Evolutionary conservation across 2,329 filamentous ascomycete species (phyloP), one percentile per base, ranked within the genome.

Genomic region (Aspergillus sclerotialis): DNA sequence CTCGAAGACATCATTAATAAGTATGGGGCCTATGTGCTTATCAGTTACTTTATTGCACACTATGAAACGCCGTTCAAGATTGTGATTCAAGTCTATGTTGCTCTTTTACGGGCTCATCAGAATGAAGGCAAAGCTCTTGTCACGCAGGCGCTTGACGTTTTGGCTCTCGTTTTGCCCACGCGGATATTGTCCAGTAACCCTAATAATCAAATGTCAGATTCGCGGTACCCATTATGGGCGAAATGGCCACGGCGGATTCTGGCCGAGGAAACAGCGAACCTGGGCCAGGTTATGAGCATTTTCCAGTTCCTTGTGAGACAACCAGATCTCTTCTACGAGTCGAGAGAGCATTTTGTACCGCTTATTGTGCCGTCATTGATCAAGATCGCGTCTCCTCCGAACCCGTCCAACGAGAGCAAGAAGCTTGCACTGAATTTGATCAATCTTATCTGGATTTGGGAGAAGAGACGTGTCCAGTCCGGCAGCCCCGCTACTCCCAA

Each of bases 1-100:
- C 75, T 98, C n/a, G 93, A 99, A 54, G 92, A 99, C 60, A 85
- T 94, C 37, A 94, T 98, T 68, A 98, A 96, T 69, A 98, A 98
- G 61, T 92, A 96, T 58, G 92, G 90, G 1, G 89, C 92, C 3
- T 98, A 98, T 52, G 90, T 95, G 4, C 79, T 98, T 5, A 93
- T 98, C 41, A 88, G 86, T 3, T 98, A 95, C 62, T 98, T 98
- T 66, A 95, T 98, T 50, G 86, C 87, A 1, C 84, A 93, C 44
- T 98, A 94, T 55, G 93, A 98, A 50, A 96, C 92, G 0, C 93
- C 92, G 0, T 75, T 85, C 9, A 98, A 96, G 72, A 96, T 98
- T 36, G 88, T 92, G 3, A 84, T 84, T 13, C 90, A 96, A 58
- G 89, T 98, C 14, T 98, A 98, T 55, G 81, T 92, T 44, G 88